Percentiles rank a stretch among this genome's conserved stretches.
Conservation (phyloP, 345 rosid genomes). For the Raphanus raphanistrum region DNA sequence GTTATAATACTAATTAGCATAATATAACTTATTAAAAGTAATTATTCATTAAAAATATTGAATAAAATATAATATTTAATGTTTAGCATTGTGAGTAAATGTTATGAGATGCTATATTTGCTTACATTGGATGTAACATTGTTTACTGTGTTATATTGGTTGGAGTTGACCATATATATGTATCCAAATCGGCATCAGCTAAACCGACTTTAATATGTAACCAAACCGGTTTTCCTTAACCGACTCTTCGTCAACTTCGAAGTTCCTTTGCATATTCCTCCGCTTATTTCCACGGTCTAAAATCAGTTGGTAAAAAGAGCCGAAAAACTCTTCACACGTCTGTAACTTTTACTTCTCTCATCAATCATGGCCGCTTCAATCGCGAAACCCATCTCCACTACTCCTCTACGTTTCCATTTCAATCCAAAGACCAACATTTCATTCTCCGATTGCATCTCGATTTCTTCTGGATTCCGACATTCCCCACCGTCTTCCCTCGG, state of each 20-base stretch:
- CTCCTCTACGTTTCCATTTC: conserved; percentile 30
- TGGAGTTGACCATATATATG: too few species aligned
- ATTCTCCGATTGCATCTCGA: conserved; percentile 36
- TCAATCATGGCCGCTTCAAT: conserved; percentile 38
- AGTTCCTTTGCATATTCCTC: conserved; percentile 17
- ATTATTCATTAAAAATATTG: too few species aligned
- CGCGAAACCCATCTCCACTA: conserved; percentile 38
- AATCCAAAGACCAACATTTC: conserved; percentile 35
- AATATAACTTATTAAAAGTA: too few species aligned
- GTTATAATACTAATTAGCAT: too few species aligned
- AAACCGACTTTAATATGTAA: neutral
- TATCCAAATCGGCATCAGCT: neutral
- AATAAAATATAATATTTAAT: too few species aligned
- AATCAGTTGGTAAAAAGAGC: conserved; percentile 2
- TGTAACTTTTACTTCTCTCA: neutral
- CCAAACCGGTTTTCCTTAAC: conserved; percentile 26
- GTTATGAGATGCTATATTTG: too few species aligned
- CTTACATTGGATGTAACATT: too few species aligned
- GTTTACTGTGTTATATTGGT: too few species aligned
- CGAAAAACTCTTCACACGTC: conserved; percentile 1
- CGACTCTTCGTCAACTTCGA: conserved; percentile 43
- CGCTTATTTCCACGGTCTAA: conserved; percentile 9
- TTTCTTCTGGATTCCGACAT: conserved; percentile 36
- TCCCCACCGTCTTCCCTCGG: conserved; percentile 32
- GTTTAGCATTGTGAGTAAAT: too few species aligned